Base-by-base conservation (phyloP, 2,329 filamentous ascomycete species). In the Fonsecaea nubica region DNA sequence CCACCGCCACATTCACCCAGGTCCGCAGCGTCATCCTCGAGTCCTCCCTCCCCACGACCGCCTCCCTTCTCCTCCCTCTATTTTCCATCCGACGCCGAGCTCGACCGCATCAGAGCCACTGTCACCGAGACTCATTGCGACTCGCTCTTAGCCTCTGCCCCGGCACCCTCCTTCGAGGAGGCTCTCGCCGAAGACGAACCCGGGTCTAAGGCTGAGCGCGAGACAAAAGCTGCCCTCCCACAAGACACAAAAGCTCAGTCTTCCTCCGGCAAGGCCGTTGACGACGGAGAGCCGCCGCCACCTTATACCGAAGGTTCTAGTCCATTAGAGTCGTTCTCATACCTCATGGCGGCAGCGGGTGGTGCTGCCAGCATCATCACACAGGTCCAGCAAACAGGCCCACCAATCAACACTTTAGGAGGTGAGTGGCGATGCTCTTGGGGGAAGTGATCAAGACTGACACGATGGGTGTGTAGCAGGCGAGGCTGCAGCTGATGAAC, bases 361-460 rank as follows among this genome's bases (percentile, higher is more conserved):
- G 94, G 93, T 83, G 92, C 93, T 74, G 90, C 93, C 83, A 98
- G 95, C 87, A 97, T 99, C 78, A 96, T 99, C 82, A 99, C 95
- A 81, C 95, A 99, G 83, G 95, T 99, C 74, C 93, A 96, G 78
- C 95, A 99, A 81, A 91, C 91, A 72, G 85, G 86, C 25, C 91
- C 93, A 74, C 91, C 93, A 42, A 88, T 97, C 74, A 96, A 95
- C 80, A 91, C 92, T 63, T 85, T 98, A 68, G 92, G 92, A 87
- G 92, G 92, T 93, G 82, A 76, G 85, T 71, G 45, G 18, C 69
- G 15, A 38, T 40, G 38, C 55, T 25, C 38, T n/a, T 33, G 30
- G 65, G 38, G 45, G 33, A 3, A 3, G 50, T 30, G 58, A 10
- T 32, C 56, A 52, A 65, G 56, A 58, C 45, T 69, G 25, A 71